Base-by-base conservation (phyloP, 768 basidiomycete species). In the Dioszegia crocea region DNA sequence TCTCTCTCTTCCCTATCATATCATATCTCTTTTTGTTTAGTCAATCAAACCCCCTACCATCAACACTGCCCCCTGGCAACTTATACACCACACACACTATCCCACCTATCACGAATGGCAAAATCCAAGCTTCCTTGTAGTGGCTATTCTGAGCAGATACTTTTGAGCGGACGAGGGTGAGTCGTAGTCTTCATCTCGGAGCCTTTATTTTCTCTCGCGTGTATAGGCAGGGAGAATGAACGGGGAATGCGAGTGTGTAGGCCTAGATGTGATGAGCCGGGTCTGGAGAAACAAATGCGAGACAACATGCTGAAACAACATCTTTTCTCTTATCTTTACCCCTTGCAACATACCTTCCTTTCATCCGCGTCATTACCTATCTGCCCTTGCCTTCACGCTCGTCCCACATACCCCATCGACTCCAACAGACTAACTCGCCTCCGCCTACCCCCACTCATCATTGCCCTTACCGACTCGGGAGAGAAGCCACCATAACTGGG, bases 401-500 rank as follows among this genome's bases (percentile, higher is more conserved):
- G 24, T 36, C 29, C 43, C 23, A 19, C 43, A 38, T 21, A 21
- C 26, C 49, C 12, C 56, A 26, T 30, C 33, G 14, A 39, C 60
- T 8, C 33, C 40, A 44, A 59, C 69, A 73, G 68, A 59, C 61
- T 62, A 36, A 56, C 63, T 38, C 59, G 52, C 38, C 71, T 71
- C 57, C 63, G 72, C 30, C 63, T 74, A 24, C 69, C 72, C 45
- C 69, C 68, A 26, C 63, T 68, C 26, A 72, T 73, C 62, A 67
- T 73, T 56, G 56, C 65, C 26, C 64, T 75, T 17, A 66, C 74
- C 59, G 68, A 68, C 61, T 67, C 64, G 50, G 75, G 69, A 57
- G 73, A 66, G 59, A 76, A 76, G 60, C 75, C 75, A 53, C 75
- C 75, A 63, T 76, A 76, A 76, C 63, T 76, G 60, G n/a, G 67